These are phyloP conservation scores for Sporisorium reilianum DNA, from an alignment of 1,284 basidiomycete genomes.

Conservation along the genomic window DNA sequence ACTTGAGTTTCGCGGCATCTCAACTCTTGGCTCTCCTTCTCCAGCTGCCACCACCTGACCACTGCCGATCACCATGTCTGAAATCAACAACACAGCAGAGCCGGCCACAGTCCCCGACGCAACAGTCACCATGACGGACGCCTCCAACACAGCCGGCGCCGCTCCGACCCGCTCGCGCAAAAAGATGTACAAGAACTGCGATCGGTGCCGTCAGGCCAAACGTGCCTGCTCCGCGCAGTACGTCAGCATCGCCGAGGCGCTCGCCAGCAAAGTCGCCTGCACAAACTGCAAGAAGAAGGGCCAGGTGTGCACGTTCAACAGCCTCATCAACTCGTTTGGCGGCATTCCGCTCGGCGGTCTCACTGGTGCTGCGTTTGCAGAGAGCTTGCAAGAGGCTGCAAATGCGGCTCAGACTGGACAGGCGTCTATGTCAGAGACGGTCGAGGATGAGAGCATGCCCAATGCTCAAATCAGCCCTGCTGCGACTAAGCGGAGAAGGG, in stretches of 20 bases:
- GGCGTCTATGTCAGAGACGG: background rate
- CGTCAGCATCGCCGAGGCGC: conserved; percentile 33
- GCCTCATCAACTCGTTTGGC: conserved; percentile 46
- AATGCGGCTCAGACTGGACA: background rate
- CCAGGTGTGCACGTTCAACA: conserved; percentile 49
- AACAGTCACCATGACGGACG: conserved; percentile 1
- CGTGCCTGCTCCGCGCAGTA: conserved; percentile 42
- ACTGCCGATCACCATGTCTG: background rate
- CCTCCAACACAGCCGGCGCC: background rate
- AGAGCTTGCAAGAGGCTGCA: conserved; percentile 28
- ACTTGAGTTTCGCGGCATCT: too few relatives aligned
- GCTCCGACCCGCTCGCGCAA: conserved; percentile 32
- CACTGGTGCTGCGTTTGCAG: conserved; percentile 34
- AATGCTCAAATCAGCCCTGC: conserved; percentile 1
- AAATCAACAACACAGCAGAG: background rate
- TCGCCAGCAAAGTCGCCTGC: conserved; percentile 40
- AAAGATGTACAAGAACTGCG: conserved; percentile 52
- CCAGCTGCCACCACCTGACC: background rate
- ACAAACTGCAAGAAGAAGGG: conserved; percentile 46
- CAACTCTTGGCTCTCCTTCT: background rate
- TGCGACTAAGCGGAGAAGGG: conserved; percentile 8
- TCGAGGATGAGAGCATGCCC: background rate
- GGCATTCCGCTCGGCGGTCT: conserved; percentile 39
- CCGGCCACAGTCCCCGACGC: background rate
- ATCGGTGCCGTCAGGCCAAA: conserved; percentile 40